Base-by-base conservation (phyloP, 2,329 filamentous ascomycete species). In the Aphanoascus verrucosus region DNA sequence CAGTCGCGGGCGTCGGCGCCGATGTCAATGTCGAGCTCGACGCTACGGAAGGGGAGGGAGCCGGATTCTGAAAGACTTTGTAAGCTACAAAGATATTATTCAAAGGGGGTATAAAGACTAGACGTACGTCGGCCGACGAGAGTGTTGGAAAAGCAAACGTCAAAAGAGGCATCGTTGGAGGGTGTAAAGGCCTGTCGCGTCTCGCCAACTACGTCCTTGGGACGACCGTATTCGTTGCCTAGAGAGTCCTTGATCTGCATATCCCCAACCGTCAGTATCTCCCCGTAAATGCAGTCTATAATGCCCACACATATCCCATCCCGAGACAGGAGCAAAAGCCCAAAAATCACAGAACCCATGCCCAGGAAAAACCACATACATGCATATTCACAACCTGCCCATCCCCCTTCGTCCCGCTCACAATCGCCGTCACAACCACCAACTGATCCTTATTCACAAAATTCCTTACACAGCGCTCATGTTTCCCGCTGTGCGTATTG, bases 1-100 rank as follows among this genome's bases (percentile, higher is more conserved):
- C 93, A 98, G 75, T 98, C 93, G 72, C 94, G 94, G 60, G 93
- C 93, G 70, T 96, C 90, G 71, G 90, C 90, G 64, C 90, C 90
- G 64, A 96, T 94, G 70, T 96, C 90, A 68, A 96, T 86, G 72
- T 95, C 90, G 64, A 96, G 85, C 74, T 95, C 90, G 61, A 96
- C 73, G 69, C 85, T 80, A 60, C 89, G 86, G 66, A 69, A 74
- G 49, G 81, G 77, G 69, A 74, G 49, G 20, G 17, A 73, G 56
- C 68, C 67, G 20, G 66, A 63, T 47, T 67, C 70, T 71, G 57
- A 14, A 53, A 20, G 5, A 31, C n/a, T 44, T n/a, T 31, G 15
- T 28, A 28, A 37, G 14, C 17, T 34, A 50, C 8, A 45, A 53
- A 46, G 49, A 53, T 54, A 35, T 48, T 15, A 5, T 53, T 59